Percentiles rank a stretch among this genome's conserved stretches.
phyloP scores from a whole-genome alignment of 495 filamentous ascomycete species.

The Penicillium coprophilum region DNA sequence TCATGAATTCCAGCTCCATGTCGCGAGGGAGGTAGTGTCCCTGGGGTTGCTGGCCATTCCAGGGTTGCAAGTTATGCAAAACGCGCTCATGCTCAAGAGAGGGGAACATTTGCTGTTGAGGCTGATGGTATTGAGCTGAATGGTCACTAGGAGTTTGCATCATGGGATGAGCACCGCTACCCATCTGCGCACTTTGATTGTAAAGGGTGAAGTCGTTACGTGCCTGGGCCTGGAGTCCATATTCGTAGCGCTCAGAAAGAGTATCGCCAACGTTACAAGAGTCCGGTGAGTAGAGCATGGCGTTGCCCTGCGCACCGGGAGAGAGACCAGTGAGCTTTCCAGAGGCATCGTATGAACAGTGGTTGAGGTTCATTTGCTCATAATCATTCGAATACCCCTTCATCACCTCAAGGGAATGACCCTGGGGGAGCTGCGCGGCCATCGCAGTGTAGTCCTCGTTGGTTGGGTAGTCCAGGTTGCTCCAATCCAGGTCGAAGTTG shows the following conservation, averaged over 20 bases:
- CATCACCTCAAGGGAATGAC: conserved; percentile 26
- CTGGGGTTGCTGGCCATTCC: conserved; percentile 17
- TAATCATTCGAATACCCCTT: conserved; percentile 28
- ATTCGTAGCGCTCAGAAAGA: conserved; percentile 46
- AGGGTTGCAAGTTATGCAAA: conserved; percentile 18
- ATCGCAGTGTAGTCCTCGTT: conserved; percentile 37
- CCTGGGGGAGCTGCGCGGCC: conserved; percentile 32
- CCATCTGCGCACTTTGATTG: conserved; percentile 8
- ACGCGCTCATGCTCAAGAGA: conserved; percentile 21
- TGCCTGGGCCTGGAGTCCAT: conserved; percentile 28
- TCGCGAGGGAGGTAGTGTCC: conserved; percentile 13
- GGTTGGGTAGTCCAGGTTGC: conserved; percentile 32
- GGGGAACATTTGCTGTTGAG: conserved; percentile 26
- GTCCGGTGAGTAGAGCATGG: conserved; percentile 63
- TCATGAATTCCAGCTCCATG: conserved; percentile 24
- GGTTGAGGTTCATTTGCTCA: conserved; percentile 6
- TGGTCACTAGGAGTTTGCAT: conserved; percentile 6
- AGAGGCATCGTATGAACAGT: background rate
- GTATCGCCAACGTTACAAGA: conserved; percentile 38
- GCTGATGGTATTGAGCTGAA: conserved; percentile 2
- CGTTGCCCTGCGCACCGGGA: conserved; percentile 59
- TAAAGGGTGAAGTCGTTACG: conserved; percentile 51
- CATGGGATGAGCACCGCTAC: conserved; percentile 3
- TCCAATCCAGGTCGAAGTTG: conserved; percentile 41
- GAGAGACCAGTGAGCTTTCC: conserved; percentile 54